Percentiles rank a stretch among this genome's conserved stretches.
Conservation (phyloP, 73 alveolate genomes). For the Paramecium tetraurelia region DNA sequence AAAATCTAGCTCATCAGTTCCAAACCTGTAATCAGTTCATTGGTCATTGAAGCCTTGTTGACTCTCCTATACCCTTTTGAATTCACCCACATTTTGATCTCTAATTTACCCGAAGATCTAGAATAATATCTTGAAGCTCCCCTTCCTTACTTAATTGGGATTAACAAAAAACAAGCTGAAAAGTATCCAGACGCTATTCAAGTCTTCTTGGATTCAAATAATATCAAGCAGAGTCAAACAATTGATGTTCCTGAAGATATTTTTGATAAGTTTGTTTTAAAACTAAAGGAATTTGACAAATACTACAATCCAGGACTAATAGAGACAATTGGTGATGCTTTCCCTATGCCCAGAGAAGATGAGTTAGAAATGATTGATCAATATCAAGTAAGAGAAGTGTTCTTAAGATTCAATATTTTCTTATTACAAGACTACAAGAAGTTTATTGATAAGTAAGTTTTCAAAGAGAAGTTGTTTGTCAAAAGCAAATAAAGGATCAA, state of each 20-base stretch:
- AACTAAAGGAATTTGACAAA: background rate
- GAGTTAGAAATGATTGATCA: background rate
- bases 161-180: background rate
- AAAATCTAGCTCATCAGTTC: slow-evolving; percentile 14
- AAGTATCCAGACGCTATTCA: background rate
- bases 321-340: background rate
- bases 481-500: background rate
- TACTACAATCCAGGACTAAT: background rate
- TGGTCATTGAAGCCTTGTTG: slow-evolving; percentile 40
- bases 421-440: background rate
- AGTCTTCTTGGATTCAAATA: background rate
- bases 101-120: slow-evolving; percentile 50
- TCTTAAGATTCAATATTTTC: background rate
- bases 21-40: background rate
- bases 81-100: slow-evolving; percentile 42
- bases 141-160: slow-evolving; percentile 40
- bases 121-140: slow-evolving; percentile 56
- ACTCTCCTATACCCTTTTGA: slow-evolving; percentile 55
- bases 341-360: slow-evolving; percentile 7
- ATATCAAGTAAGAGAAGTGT: background rate
- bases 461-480: background rate
- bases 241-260: background rate
- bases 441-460: background rate
- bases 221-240: background rate
- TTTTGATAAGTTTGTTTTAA: background rate